Evolutionary conservation across 345 rosid genomes (phyloP).

Genomic region (Chamaenerion angustifolium): DNA sequence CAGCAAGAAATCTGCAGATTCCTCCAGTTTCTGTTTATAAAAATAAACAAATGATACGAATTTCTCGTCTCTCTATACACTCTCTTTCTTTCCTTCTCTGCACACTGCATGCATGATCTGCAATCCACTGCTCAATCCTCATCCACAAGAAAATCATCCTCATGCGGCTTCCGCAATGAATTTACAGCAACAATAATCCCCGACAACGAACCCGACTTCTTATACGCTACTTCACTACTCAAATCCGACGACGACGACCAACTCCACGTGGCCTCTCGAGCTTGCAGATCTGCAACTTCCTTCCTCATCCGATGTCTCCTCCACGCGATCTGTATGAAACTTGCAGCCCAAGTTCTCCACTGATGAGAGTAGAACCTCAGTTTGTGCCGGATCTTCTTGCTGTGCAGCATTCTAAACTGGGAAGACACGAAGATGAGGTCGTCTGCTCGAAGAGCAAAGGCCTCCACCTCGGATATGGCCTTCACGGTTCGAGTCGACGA

Average conservation of each 20-base stretch:
- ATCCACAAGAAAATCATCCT: background rate
- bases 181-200: background rate
- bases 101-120: too few relatives aligned
- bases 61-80: too few relatives aligned
- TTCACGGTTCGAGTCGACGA: constrained; percentile 20
- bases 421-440: constrained; percentile 21
- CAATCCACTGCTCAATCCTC: too few relatives aligned
- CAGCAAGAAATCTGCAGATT: too few relatives aligned
- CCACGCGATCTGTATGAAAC: constrained; percentile 23
- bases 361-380: constrained; percentile 19
- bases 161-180: background rate
- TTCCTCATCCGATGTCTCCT: constrained; percentile 7
- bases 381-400: constrained; percentile 14
- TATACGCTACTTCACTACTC: too few relatives aligned
- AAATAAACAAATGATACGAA: too few relatives aligned
- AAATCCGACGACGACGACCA: too few relatives aligned
- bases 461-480: constrained; percentile 20
- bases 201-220: background rate
- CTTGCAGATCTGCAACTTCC: constrained; percentile 5
- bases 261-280: too few relatives aligned
- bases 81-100: too few relatives aligned
- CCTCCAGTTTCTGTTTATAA: too few relatives aligned
- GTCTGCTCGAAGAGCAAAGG: constrained; percentile 14
- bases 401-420: constrained; percentile 20
- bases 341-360: constrained; percentile 22